Base-by-base conservation (phyloP, 768 basidiomycete genomes). In the Nevesoporus exiguus region DNA sequence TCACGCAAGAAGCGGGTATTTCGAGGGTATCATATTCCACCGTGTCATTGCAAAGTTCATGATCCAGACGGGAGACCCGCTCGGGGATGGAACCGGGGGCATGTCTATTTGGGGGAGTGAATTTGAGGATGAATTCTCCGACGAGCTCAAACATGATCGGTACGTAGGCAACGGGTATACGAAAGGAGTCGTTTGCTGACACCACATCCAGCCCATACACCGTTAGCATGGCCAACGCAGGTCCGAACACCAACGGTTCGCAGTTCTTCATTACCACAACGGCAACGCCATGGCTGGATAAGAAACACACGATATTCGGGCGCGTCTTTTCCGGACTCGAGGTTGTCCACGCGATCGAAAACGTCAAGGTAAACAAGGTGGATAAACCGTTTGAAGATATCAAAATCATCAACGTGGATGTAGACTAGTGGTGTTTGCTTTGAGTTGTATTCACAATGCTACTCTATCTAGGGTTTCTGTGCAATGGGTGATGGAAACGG, bases 211-310 rank as follows among this genome's bases (percentile, higher is more conserved):
- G 92, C 51, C 96, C 97, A 0, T 98, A 98, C 67, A 96, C 91
- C 4, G 79, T 98, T 52, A 93, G 91, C 65, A 96, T 97, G 94
- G 93, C 93, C 8, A 94, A 95, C 64, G 90, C 90, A 6, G 95
- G 94, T 5, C 85, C 91, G 7, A 74, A 73, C 42, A 97, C 95
- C 33, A 98, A 98, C 67, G 96, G 94, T 0, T 94, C 91, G 2
- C 96, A 99, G 66, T 99, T 98, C 77, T 99, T 98, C 76, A 93
- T 98, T 68, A 98, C 95, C 8, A 97, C 94, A 5, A 94, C 86
- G 3, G 88, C 94, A 7, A 92, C 90, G 8, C 91, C 93, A 7
- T 96, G 93, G 93, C 74, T 96, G 57, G 93, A 97, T 71, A 87
- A 83, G 70, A 93, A 91, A 62, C 87, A 90, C 66, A 96, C 92